Conservation (phyloP, 345 rosid genomes). For the Syzygium oleosum region DNA sequence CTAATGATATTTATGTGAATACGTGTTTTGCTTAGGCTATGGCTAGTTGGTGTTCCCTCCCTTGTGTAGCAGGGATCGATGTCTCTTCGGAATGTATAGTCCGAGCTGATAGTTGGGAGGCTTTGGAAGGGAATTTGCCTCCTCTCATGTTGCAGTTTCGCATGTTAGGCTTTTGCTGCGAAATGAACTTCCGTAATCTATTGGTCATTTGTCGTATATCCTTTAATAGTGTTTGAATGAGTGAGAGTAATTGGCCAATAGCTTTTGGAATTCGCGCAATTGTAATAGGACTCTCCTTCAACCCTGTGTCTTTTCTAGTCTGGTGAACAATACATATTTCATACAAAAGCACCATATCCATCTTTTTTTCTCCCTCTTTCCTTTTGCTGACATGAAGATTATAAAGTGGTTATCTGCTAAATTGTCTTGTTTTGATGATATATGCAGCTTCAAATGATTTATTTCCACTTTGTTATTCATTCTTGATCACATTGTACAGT, state of each 20-base stretch:
- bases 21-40: neutral
- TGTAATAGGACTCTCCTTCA: neutral
- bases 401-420: neutral
- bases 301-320: neutral
- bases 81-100: neutral
- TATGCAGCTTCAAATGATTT: neutral
- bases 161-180: neutral
- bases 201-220: neutral
- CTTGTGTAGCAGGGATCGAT: neutral
- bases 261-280: neutral
- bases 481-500: neutral
- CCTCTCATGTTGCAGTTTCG: neutral
- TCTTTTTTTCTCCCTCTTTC: neutral
- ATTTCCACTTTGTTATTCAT: neutral
- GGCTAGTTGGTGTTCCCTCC: neutral
- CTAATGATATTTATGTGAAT: neutral
- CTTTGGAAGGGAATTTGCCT: neutral
- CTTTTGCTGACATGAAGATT: neutral
- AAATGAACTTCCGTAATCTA: neutral
- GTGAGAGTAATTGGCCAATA: neutral
- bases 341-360: neutral
- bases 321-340: neutral
- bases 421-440: neutral
- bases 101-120: neutral
- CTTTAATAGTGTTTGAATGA: neutral